These are phyloP conservation scores for Yamadazyma akitaensis DNA, from an alignment of 805 yeast genomes.

Conservation along the genomic window DNA sequence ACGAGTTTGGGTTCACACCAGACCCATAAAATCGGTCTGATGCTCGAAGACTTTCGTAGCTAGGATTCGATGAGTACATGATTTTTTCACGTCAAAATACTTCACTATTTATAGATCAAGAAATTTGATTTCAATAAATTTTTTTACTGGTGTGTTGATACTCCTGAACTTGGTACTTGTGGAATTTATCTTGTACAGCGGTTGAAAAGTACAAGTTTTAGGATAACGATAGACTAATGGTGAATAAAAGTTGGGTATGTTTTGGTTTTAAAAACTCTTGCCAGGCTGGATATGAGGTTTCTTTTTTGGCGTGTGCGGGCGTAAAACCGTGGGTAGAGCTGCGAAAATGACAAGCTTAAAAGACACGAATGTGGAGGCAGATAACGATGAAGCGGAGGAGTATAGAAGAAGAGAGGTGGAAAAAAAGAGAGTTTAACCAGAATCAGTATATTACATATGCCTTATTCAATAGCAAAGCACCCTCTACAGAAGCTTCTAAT, in stretches of 20 bases:
- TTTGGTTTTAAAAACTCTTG: background rate
- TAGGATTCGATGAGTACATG: conserved; percentile 15
- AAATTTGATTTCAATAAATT: too few species aligned
- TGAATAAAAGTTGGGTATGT: background rate
- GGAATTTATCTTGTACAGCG: background rate
- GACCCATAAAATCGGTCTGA: conserved; percentile 8
- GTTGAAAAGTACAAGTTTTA: background rate
- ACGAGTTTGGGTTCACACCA: conserved; percentile 33
- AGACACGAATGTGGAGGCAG: too few species aligned
- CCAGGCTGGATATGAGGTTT: background rate
- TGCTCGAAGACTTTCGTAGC: conserved; percentile 12
- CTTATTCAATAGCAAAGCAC: too few species aligned
- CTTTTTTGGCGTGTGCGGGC: background rate
- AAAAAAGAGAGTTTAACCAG: too few species aligned
- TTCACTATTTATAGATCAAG: background rate
- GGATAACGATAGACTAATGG: background rate
- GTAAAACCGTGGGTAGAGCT: background rate
- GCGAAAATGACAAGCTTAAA: background rate
- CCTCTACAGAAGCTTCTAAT: too few species aligned
- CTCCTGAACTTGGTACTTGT: too few species aligned
- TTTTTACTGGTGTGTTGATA: too few species aligned
- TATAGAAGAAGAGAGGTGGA: too few species aligned
- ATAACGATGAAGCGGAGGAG: too few species aligned
- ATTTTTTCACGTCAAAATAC: background rate
- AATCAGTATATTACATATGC: too few species aligned